Conservation (phyloP, 148 eudicot genomes). For the Oxyria digyna region DNA sequence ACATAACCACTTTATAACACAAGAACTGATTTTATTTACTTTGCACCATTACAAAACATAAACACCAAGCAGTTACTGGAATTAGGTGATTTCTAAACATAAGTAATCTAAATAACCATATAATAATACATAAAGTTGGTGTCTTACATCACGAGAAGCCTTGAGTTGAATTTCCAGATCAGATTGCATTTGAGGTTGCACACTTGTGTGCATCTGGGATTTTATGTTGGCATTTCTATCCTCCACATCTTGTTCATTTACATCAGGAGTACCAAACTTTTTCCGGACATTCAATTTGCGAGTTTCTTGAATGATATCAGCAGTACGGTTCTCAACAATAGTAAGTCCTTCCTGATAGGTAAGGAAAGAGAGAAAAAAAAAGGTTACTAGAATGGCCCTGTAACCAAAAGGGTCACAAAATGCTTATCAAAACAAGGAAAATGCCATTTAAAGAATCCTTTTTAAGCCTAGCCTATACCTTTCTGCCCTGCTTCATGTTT, state of each 20-base stretch:
- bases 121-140: slow-evolving; percentile 27
- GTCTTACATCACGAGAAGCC: slow-evolving; percentile 98
- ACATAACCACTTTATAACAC: neutral
- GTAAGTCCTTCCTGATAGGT: slow-evolving; percentile 61
- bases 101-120: neutral
- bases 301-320: slow-evolving; percentile 80
- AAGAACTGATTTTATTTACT: neutral
- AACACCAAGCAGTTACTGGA: neutral
- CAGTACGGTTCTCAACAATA: slow-evolving; percentile 68
- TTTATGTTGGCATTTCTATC: slow-evolving; percentile 18
- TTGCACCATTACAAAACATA: neutral
- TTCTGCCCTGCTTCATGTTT: neutral
- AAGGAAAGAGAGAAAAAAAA: neutral
- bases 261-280: slow-evolving; percentile 25
- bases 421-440: neutral
- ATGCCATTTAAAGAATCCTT: neutral
- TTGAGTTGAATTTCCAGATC: slow-evolving; percentile 70
- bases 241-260: slow-evolving; percentile 25
- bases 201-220: slow-evolving; percentile 22
- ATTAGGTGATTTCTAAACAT: neutral
- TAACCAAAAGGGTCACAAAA: neutral
- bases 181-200: slow-evolving; percentile 32
- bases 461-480: neutral
- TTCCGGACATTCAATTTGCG: slow-evolving; percentile 50
- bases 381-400: neutral